phyloP scores from a whole-genome alignment of 257 asterid species.

The Petrea volubilis region DNA sequence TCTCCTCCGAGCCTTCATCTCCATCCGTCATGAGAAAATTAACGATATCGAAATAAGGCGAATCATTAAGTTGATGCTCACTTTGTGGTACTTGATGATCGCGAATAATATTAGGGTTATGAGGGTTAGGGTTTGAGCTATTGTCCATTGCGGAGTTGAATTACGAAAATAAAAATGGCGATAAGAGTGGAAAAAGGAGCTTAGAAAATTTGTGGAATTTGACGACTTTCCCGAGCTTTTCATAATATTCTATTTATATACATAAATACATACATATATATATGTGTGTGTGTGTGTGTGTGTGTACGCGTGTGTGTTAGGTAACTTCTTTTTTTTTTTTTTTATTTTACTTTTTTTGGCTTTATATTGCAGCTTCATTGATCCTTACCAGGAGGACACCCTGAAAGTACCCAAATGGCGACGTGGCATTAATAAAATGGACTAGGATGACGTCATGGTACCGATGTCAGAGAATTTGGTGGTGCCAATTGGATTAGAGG shows the following conservation, averaged over 20 bases:
- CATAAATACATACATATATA: background rate
- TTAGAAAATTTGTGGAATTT: background rate
- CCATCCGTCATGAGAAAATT: slow-evolving; percentile 26
- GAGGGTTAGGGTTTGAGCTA: slow-evolving; percentile 22
- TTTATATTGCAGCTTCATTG: slow-evolving; percentile 28
- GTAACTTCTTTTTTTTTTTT: background rate
- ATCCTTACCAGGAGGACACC: slow-evolving; percentile 18
- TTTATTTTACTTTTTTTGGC: background rate
- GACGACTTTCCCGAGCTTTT: background rate
- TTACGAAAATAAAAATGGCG: background rate
- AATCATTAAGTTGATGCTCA: slow-evolving; percentile 7
- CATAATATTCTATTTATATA: background rate
- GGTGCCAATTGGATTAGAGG: background rate
- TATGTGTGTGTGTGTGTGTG: no score
- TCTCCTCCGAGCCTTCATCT: slow-evolving; percentile 5
- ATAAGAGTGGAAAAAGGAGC: background rate
- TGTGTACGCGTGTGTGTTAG: no score
- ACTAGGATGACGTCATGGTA: slow-evolving; percentile 1
- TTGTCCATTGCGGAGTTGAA: slow-evolving; percentile 6
- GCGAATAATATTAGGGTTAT: slow-evolving; percentile 10
- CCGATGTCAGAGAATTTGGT: slow-evolving; percentile 17
- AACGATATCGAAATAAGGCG: background rate
- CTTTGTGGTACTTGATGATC: background rate
- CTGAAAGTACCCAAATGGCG: slow-evolving; percentile 1
- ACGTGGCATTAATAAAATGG: slow-evolving; percentile 10